Base-by-base conservation (phyloP, 805 yeast genomes). In the Wickerhamiella kurtzmanii region DNA sequence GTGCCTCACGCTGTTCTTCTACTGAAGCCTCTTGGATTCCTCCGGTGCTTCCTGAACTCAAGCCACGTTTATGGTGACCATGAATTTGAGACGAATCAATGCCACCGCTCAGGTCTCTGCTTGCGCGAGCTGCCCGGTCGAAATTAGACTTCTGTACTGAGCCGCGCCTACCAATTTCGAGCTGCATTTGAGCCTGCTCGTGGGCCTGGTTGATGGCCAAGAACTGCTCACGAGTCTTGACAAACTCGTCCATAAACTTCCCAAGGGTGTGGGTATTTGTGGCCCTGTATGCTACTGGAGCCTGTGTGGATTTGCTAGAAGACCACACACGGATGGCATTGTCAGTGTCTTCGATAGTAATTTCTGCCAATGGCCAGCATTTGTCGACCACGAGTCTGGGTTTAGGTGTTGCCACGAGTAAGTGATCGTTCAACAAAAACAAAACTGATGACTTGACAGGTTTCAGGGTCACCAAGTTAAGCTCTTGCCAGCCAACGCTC, bases 401-500 rank as follows among this genome's bases (percentile, higher is more conserved):
- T 57, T 75, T 76, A 50, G 77, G 73, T 1, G 83, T 71, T 0
- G 96, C 95, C 36, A 88, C 69, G 48, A 88, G 64, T 1, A 87
- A 60, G 56, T 79, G 71, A 61, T 88, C 96, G 58, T 82, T 87
- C 54, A 88, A 67, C 6, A 88, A 63, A 56, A 83, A 82, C 41
- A 88, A 61, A 56, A 82, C 94, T 3, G 81, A 78, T 2, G 85
- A 79, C 53, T 82, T 79, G 32, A 80, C 69, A 0, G 87, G 80
- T 60, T 84, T 84, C 75, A 85, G 77, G 11, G 94, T 85, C 0
- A 92, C 87, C 2, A 82, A 76, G 57, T 86, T 87, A 50, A 88
- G 66, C 62, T 87, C 95, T 48, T 74, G 76, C 96, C 96, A 88
- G 43, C 87, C 73, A 2, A 82, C 81, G 60, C 86, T 77, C 56